phyloP scores from a whole-genome alignment of 2,329 filamentous ascomycete species.

The Colletotrichum australisinense region DNA sequence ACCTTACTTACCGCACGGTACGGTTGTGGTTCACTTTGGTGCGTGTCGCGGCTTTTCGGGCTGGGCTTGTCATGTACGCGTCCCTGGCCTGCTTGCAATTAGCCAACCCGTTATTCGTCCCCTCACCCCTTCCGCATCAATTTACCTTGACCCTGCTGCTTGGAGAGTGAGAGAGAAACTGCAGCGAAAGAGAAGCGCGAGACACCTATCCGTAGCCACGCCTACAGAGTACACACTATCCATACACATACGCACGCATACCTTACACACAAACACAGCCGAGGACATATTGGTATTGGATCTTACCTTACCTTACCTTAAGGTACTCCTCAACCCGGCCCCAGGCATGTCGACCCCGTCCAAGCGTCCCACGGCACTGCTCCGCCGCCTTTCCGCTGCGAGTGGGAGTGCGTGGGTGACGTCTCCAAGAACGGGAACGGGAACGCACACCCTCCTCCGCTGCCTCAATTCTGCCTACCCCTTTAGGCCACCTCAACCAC shows the following conservation, averaged over 20 bases:
- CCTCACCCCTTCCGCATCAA: constrained; percentile 4
- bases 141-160: background rate
- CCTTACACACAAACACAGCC: background rate
- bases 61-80: constrained; percentile 30
- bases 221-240: too few relatives aligned
- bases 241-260: too few relatives aligned
- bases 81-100: constrained; percentile 32
- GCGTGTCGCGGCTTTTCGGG: background rate
- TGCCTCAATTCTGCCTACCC: constrained; percentile 31
- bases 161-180: background rate
- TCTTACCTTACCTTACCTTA: too few relatives aligned
- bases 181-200: background rate
- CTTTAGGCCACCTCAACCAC: constrained; percentile 46
- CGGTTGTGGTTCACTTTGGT: background rate
- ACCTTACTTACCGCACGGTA: background rate
- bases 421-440: constrained; percentile 36
- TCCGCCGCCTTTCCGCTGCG: constrained; percentile 32
- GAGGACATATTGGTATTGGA: background rate
- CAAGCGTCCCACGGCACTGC: constrained; percentile 44
- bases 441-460: constrained; percentile 41
- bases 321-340: background rate
- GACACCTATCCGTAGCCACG: background rate
- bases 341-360: constrained; percentile 44
- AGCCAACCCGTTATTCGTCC: constrained; percentile 31
- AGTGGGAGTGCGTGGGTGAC: constrained; percentile 30